A percentile compares a stretch with the other conserved stretches of the same genome.
Conservation (phyloP, 441 rosid genomes). For the Euphorbia celastroides region DNA sequence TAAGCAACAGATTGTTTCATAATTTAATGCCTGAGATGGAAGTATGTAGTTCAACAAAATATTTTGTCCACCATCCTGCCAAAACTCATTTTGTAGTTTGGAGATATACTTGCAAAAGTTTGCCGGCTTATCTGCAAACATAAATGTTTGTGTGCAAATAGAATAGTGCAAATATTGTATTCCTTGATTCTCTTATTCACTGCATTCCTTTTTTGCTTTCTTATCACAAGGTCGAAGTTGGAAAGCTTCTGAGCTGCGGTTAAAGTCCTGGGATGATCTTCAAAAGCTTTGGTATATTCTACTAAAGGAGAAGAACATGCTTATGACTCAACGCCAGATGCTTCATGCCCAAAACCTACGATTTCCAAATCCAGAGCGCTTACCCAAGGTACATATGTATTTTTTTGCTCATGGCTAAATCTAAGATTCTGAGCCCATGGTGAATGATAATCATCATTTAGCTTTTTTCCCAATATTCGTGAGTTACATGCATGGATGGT, state of each 20-base stretch:
- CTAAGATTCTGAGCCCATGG: not conserved
- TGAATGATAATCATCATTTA: not conserved
- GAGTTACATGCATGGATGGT: not conserved
- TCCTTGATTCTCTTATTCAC: slow-evolving; percentile 9
- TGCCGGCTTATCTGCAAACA: not conserved
- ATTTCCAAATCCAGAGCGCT: slow-evolving; percentile 84
- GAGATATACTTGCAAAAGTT: not conserved
- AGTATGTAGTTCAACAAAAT: not conserved
- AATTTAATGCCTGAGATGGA: not conserved
- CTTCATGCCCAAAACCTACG: slow-evolving; percentile 66
- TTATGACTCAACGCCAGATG: slow-evolving; percentile 92
- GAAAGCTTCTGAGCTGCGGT: slow-evolving; percentile 91
- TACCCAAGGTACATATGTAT: slow-evolving; percentile 55
- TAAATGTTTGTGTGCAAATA: not conserved
- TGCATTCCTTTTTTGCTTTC: slow-evolving; percentile 8
- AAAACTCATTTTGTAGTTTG: not conserved
- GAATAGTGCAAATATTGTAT: not conserved
- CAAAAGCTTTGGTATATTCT: slow-evolving; percentile 92
- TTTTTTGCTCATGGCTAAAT: not conserved
- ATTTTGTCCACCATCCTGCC: not conserved
- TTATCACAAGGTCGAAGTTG: slow-evolving; percentile 75
- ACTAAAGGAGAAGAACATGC: slow-evolving; percentile 91
- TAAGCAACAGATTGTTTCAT: not conserved
- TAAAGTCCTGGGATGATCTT: slow-evolving; percentile 93
- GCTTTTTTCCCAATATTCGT: not conserved